phyloP scores from a whole-genome alignment of 192 early-diverging fungal genomes.

The Podila epigama region DNA sequence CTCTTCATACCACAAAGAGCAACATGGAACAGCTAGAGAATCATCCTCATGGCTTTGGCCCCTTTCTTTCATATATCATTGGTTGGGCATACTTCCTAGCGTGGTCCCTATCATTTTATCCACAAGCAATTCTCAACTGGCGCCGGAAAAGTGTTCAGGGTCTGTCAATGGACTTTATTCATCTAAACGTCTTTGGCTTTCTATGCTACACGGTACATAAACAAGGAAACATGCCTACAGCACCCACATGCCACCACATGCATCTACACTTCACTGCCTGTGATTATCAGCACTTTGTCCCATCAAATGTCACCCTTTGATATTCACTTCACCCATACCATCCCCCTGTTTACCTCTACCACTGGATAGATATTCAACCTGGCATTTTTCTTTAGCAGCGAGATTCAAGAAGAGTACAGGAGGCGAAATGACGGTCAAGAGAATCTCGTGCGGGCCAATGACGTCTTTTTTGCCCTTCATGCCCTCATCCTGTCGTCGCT shows the following conservation, averaged over 20 bases:
- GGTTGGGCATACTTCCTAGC: slow-evolving; percentile 71
- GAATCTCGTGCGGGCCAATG: slow-evolving; percentile 79
- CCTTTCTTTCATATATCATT: slow-evolving; percentile 6
- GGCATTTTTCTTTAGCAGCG: slow-evolving; percentile 67
- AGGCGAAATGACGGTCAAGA: slow-evolving; percentile 67
- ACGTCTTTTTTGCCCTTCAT: slow-evolving; percentile 88
- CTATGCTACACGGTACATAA: slow-evolving; percentile 73
- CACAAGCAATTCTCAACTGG: slow-evolving; percentile 80
- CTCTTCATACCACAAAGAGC: neutral
- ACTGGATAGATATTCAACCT: slow-evolving; percentile 69
- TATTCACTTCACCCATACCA: neutral
- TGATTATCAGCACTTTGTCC: neutral
- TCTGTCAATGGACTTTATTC: slow-evolving; percentile 87
- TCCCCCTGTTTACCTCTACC: neutral
- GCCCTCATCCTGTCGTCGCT: slow-evolving; percentile 68
- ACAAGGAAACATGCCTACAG: too few relatives aligned
- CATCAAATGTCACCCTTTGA: neutral
- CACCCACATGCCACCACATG: too few relatives aligned
- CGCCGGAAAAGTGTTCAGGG: slow-evolving; percentile 79
- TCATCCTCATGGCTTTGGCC: slow-evolving; percentile 5
- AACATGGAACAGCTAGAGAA: neutral
- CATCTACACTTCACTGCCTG: neutral
- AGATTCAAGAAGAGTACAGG: slow-evolving; percentile 75
- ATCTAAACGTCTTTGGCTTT: slow-evolving; percentile 86
- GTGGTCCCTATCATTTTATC: slow-evolving; percentile 90